Evolutionary conservation across 2,329 filamentous ascomycete species (phyloP), one percentile per base, ranked within the genome.

Genomic region (Neodidymelliopsis sp.): DNA sequence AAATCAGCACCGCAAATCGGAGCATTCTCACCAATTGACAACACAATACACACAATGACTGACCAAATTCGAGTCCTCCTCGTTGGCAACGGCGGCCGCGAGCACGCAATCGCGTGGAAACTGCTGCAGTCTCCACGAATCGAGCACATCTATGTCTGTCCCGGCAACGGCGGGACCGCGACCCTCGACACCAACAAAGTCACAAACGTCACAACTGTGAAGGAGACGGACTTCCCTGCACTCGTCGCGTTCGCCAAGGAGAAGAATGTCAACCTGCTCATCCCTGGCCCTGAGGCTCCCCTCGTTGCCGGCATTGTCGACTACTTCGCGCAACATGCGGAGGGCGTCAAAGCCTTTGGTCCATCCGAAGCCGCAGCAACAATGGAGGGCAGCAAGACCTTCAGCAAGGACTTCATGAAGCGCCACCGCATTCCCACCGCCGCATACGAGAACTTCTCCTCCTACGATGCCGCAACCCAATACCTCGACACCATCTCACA

Each of bases 351-450:
- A 62, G 88, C 85, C 74, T 97, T 97, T 68, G 94, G 93, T 2
- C 94, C 94, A 4, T 89, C 86, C 48, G 86, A 89, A 75, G 84
- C 85, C 37, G 93, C 94, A 16, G 92, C 94, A 13, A 83, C 84
- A 33, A 90, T 99, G 83, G 94, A 99, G 75, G 94, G 94, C 52
- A 95, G 90, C 77, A 99, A 99, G 80, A 90, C 93, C 9, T 97
- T 95, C 74, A 91, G 90, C 54, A 99, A 99, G 73, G 92, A 97
- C 74, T 97, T 97, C 70, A 99, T 97, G 94, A 87, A 89, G 74
- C 86, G 87, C 59, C 85, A 96, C 76, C 82, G 83, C 65, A 96
- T 99, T 63, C 92, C 93, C 27, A 97, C 94, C 1, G 94, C 94
- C 12, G 85, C 84, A 28, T 97, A 96, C 77, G 84, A 88, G 73